Evolutionary conservation across 805 yeast species (phyloP), one percentile per base, ranked within the genome.

Genomic region (Cyberlindnera meyerae): DNA sequence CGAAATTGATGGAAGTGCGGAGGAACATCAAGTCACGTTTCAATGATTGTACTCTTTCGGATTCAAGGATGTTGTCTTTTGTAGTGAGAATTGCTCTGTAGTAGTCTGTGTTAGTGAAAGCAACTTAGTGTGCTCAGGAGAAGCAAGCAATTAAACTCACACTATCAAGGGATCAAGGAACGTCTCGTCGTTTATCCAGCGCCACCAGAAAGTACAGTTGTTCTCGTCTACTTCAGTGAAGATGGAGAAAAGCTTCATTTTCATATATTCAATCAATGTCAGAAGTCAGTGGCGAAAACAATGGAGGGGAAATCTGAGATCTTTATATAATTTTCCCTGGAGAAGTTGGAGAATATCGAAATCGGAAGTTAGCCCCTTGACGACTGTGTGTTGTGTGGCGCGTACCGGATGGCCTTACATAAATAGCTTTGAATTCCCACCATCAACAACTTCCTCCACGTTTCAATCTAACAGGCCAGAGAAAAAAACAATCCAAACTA

Each of bases 1-100:
- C 21, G 35, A 54, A 52, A 20, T 44, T 43, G 18, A 51, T 2
- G 2, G 48, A 36, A 12, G 53, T 36, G 14, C 33, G 38, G 4
- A 44, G 37, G 16, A 48, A 39, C 33, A 42, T 31, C 39, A 39
- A 40, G 14, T 20, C 31, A 17, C 22, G 15, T 15, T 24, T 11
- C 12, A 27, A 6, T 5, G 16, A 5, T 11, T 14, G 6, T 11
- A 27, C 8, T 11, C 29, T 13, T n/a, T 27, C 29, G 14, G 29
- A n/a, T 11, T 24, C 13, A 16, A 18, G 25, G 24, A 22, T 9
- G 4, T 15, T 26, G 17, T 26, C 37, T 21, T 24, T 27, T 3
- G 29, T 15, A 4, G 37, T 15, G 11, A 40, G 30, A 11, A 35
- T 8, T 9, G 27, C 24, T 15, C 34, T 28, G 20, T 11, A 7